A percentile compares a stretch with the other conserved stretches of the same genome.
phyloP scores from a whole-genome alignment of 331 rosid genomes.

The Saraca asoca region DNA sequence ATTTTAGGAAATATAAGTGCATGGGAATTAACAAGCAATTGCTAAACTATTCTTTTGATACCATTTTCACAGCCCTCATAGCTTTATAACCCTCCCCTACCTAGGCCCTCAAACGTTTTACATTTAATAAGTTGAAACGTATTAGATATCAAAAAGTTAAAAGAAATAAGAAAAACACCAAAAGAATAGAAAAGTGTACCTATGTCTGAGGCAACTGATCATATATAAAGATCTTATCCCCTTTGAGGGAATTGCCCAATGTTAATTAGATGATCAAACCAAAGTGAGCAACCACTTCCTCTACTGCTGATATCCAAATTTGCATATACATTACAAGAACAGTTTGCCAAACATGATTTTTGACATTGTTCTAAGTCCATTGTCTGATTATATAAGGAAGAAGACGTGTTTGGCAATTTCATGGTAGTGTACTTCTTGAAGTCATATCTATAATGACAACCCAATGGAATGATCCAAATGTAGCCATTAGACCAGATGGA shows the following conservation, averaged over 20 bases:
- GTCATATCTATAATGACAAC: not conserved
- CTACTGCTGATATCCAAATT: not conserved
- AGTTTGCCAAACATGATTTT: constrained; percentile 39
- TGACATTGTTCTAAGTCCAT: constrained; percentile 19
- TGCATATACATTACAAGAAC: constrained; percentile 40
- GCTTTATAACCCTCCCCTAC: too few species aligned
- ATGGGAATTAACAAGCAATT: too few species aligned
- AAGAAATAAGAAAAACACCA: not conserved
- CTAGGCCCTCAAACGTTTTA: too few species aligned
- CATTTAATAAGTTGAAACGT: too few species aligned
- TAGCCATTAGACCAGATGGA: not conserved
- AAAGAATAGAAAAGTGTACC: not conserved
- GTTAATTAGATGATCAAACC: constrained; percentile 39
- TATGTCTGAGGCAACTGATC: not conserved
- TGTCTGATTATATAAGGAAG: constrained; percentile 9
- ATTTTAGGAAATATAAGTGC: too few species aligned
- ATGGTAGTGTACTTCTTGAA: constrained; percentile 15
- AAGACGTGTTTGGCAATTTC: constrained; percentile 40
- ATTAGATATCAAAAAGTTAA: too few species aligned
- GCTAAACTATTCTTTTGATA: too few species aligned
- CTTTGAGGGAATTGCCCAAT: not conserved
- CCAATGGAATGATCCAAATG: not conserved
- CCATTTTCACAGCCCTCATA: too few species aligned
- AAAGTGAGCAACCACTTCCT: constrained; percentile 40
- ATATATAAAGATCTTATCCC: constrained; percentile 17